Conservation (phyloP, 352 stramenopile species). For the Elongisporangium undulatum region DNA sequence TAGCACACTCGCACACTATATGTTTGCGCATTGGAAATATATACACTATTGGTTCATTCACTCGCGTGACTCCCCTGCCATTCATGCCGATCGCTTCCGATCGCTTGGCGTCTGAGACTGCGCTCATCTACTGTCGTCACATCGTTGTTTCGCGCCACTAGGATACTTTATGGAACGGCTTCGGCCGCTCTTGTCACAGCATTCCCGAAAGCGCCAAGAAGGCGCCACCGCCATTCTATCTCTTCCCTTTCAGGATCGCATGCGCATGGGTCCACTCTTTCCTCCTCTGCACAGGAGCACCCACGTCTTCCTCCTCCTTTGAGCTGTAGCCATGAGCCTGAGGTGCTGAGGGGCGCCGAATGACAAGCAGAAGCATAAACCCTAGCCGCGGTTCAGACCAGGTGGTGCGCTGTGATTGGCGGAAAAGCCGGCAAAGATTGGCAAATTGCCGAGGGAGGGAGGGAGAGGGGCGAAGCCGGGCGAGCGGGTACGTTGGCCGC, state of each 20-base stretch:
- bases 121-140: background rate
- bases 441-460: background rate
- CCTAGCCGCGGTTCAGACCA: background rate
- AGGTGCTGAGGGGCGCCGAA: too few relatives aligned
- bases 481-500: constrained; percentile 4
- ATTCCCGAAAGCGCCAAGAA: background rate
- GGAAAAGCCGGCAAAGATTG: background rate
- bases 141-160: background rate
- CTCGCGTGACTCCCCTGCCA: background rate
- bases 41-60: background rate
- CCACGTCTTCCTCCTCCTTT: background rate
- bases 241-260: background rate
- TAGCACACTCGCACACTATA: background rate
- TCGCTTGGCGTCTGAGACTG: background rate
- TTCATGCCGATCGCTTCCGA: background rate
- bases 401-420: background rate
- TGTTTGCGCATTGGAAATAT: background rate
- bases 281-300: too few relatives aligned
- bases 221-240: too few relatives aligned
- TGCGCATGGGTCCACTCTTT: background rate
- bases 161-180: background rate
- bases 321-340: background rate
- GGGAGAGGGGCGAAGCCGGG: background rate
- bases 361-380: background rate
- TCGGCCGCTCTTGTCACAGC: background rate